Base-by-base conservation (phyloP, 805 yeast genomes). In the Yamadazyma philogaea region DNA sequence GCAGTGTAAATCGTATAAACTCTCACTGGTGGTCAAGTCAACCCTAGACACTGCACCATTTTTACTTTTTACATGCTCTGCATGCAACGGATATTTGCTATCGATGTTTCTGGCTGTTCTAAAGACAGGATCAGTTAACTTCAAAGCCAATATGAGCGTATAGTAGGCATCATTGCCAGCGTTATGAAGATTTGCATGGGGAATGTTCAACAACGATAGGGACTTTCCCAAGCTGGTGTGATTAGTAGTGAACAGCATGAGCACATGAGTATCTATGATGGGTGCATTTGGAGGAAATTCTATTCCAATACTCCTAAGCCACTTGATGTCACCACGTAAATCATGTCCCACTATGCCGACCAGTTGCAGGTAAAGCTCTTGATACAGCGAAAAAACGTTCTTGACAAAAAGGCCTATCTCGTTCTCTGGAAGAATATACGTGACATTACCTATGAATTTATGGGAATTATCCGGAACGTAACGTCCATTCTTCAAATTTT, bases 151-250 rank as follows among this genome's bases (percentile, higher is more conserved):
- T 28, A 74, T 42, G 30, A 82, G 55, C 0, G 88, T 83, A 47
- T 70, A 80, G 49, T 79, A 77, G 6, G 86, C 78, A 56, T 83
- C 89, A 53, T 83, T 83, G 4, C 84, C 86, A 3, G 84, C 88
- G 53, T 83, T 83, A 55, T 83, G 89, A 33, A 83, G 57, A 48
- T 67, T 72, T 0, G 81, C 68, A 52, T 78, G 78, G 1, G 85
- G 83, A 4, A 82, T 65, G 8, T 68, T 61, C 39, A 78, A 62
- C 42, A 66, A 54, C 28, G 70, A 57, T 17, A 82, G 61, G 0
- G 75, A 61, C 34, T 69, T 72, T 5, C 74, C 70, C 35, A 82
- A 57, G 4, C 55, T 57, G 12, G 40, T 38, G 11, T 44, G 32
- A 2, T 24, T 28, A 10, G 42, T 43, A 34, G 40, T 37, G 6